These are phyloP conservation scores for Elymus sibiricus DNA, from an alignment of 176 grass and related monocot species.

Conservation along the genomic window DNA sequence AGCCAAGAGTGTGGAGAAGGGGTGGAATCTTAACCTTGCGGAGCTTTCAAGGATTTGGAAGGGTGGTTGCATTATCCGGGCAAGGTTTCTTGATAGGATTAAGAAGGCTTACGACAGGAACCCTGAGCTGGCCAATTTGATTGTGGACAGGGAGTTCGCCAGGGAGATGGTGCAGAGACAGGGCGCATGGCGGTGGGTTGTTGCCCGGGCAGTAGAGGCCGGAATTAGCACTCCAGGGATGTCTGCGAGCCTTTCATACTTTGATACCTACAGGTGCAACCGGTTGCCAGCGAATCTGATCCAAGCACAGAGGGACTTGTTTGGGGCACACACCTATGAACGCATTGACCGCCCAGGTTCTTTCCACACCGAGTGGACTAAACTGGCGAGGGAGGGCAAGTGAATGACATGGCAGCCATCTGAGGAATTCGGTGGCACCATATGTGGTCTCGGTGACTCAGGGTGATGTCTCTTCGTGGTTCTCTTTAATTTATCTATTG, in stretches of 20 bases:
- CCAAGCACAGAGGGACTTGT: conserved; percentile 94
- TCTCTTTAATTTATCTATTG: conserved; percentile 34
- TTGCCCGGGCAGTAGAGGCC: conserved; percentile 74
- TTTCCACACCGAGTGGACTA: conserved; percentile 93
- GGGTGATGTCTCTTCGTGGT: conserved; percentile 10
- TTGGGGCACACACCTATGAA: conserved; percentile 94
- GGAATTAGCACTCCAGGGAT: conserved; percentile 93
- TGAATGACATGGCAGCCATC: neutral
- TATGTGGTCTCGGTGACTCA: neutral
- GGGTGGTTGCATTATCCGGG: conserved; percentile 89
- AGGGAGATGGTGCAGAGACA: conserved; percentile 96
- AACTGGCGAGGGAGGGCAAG: conserved; percentile 56
- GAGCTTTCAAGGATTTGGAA: conserved; percentile 97
- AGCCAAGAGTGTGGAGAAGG: conserved; percentile 74
- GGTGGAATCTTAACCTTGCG: conserved; percentile 80
- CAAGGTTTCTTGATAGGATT: conserved; percentile 87
- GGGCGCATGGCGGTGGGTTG: conserved; percentile 80
- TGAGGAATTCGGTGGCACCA: conserved; percentile 23
- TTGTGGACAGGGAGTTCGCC: conserved; percentile 90
- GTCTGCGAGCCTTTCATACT: conserved; percentile 88
- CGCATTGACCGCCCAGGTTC: conserved; percentile 71
- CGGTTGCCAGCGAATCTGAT: conserved; percentile 91
- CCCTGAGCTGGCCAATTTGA: conserved; percentile 79
- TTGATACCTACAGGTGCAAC: conserved; percentile 77
- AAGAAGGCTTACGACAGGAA: conserved; percentile 85